Evolutionary conservation across 768 basidiomycete species (phyloP), one percentile per base, ranked within the genome.

Genomic region (Suillus brevipes): DNA sequence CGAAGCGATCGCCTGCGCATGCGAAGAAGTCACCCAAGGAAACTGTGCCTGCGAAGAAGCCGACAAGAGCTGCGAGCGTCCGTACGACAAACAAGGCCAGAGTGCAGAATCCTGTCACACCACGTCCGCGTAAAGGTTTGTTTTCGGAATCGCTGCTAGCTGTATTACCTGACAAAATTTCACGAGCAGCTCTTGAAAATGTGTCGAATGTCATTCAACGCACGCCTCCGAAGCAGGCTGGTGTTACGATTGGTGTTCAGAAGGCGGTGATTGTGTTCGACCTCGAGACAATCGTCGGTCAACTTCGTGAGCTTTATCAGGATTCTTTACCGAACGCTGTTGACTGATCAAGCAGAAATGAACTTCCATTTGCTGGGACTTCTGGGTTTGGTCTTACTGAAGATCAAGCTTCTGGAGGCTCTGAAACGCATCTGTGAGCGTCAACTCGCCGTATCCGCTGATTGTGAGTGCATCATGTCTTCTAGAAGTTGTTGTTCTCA

Each of bases 361-460:
- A 78, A 81, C 23, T 75, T 85, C 0, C 81, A 86, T 55, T 77
- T 96, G 50, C 82, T 94, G 20, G 90, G 92, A 2, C 69, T 94
- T 10, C 76, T 95, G 4, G 89, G 88, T 0, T 82, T 91, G 20
- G 78, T 84, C 3, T 76, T 95, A 6, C 80, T 84, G 20, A 89
- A 89, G 65, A 81, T 95, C 6, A 87, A 86, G 57, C 74, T 89
- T 4, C 81, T 98, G 31, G 85, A 88, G 61, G 77, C 88, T 18
- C 81, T 88, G 4, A 82, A 89, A 45, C 85, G 83, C 18, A 70
- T 96, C 7, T 85, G 85, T 31, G 85, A 90, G 59, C 75, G 78
- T 20, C 77, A 83, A 34, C 64, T 73, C 1, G 81, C 82, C 0
- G 64, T 74, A 20, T 72, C 79, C 1, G 78, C 78, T 63, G 80